A percentile compares a stretch with the other conserved stretches of the same genome.
Conservation (phyloP, 495 filamentous ascomycete genomes). For the Choiromyces venosus region DNA sequence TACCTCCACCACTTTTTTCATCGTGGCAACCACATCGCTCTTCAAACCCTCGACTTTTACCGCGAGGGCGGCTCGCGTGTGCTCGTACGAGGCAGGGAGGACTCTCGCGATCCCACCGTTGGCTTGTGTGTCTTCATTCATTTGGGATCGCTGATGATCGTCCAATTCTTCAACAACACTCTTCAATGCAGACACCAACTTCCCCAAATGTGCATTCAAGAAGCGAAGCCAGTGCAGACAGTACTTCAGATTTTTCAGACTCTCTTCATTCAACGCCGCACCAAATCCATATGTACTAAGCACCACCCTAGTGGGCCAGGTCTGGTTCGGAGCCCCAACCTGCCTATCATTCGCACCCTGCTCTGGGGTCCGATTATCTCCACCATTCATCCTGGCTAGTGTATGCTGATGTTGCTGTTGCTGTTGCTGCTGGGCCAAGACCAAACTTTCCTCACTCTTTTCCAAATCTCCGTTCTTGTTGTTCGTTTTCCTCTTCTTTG, state of each 20-base stretch:
- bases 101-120: constrained; percentile 12
- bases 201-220: constrained; percentile 68
- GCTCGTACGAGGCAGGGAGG: constrained; percentile 30
- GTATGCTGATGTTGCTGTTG: constrained; percentile 37
- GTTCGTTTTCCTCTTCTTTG: constrained; percentile 46
- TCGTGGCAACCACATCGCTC: constrained; percentile 66
- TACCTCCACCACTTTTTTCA: constrained; percentile 68
- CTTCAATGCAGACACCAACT: constrained; percentile 63
- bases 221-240: constrained; percentile 69
- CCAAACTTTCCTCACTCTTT: constrained; percentile 39
- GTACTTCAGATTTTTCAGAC: constrained; percentile 66
- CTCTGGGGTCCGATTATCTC: constrained; percentile 4
- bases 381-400: background rate
- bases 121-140: background rate
- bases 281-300: constrained; percentile 78
- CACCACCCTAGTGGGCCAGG: constrained; percentile 73
- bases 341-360: constrained; percentile 25
- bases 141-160: constrained; percentile 35
- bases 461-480: constrained; percentile 38
- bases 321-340: constrained; percentile 25
- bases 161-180: constrained; percentile 72
- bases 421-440: constrained; percentile 63
- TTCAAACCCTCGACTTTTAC: constrained; percentile 56
- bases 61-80: constrained; percentile 42
- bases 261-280: constrained; percentile 81